Evolutionary conservation across 495 filamentous ascomycete species (phyloP), one percentile per base, ranked within the genome.

Genomic region (Aspergillus ostianus): DNA sequence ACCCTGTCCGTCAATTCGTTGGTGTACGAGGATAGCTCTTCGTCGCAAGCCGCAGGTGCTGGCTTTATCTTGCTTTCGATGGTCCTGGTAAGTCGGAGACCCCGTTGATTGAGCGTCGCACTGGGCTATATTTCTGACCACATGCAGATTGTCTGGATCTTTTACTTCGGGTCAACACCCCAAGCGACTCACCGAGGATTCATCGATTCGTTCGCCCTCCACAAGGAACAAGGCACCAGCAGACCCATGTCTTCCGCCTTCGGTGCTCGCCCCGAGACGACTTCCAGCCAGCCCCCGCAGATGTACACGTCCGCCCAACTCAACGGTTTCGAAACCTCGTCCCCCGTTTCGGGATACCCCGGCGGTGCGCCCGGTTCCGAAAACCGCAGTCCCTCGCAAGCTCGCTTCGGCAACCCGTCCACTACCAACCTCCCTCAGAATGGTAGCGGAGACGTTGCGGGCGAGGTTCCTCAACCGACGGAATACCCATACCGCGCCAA

Each of bases 401-500:
- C 84, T 47, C 81, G 82, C 67, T 86, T 89, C 68, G 79, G 75
- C 26, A 73, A 73, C 29, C 65, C 52, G 56, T 69, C 73, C 26
- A 59, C 51, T 55, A 68, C 67, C 57, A 78, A 72, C 60, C 51
- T 68, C 20, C 48, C 69, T 21, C 63, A 72, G 4, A 73, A 77
- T 32, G 63, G 69, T 21, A 62, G 44, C 51, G 60, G 44, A 10
- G 61, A 73, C 23, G 65, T 71, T n/a, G 64, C 68, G 8, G 76
- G 80, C 47, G 91, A 94, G 70, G 86, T 95, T 12, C 83, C 86
- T 1, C 85, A 85, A 29, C 90, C 92, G 1, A 93, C 91, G 47
- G 95, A 98, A 67, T 98, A 98, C 75, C 94, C 93, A 9, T 98
- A 98, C 72, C 87, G 89, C 26, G 94, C 94, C 7, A 97, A 97